phyloP scores from a whole-genome alignment of 305 asterid genomes.

The Plantago coronopus region DNA sequence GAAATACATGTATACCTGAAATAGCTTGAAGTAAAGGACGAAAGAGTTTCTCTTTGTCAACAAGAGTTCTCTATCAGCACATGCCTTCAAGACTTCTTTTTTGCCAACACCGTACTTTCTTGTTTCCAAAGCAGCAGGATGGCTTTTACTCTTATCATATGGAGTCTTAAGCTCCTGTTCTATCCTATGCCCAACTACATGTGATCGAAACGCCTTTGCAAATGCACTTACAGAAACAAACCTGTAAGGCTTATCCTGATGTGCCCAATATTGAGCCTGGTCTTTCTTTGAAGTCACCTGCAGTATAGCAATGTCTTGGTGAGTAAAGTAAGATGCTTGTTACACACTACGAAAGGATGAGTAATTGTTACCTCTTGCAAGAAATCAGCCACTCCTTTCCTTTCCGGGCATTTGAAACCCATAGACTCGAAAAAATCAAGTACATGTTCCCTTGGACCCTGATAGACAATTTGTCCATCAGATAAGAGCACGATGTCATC shows the following conservation, averaged over 20 bases:
- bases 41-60: conserved; percentile 77
- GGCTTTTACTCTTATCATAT: conserved; percentile 56
- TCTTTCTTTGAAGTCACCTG: conserved; percentile 85
- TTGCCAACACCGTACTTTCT: conserved; percentile 77
- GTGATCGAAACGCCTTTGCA: no score
- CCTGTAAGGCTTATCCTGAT: conserved; percentile 54
- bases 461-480: conserved; percentile 77
- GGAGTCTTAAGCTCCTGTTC: conserved; percentile 71
- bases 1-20: conserved; percentile 82
- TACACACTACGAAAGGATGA: no score
- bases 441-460: conserved; percentile 80
- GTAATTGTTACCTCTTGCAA: conserved; percentile 95
- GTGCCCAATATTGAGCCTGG: conserved; percentile 88
- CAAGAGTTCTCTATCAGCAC: conserved; percentile 81
- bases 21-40: conserved; percentile 73
- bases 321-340: no score
- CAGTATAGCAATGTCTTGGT: no score
- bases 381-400: conserved; percentile 92
- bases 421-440: conserved; percentile 74
- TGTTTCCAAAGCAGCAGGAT: conserved; percentile 91
- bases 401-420: conserved; percentile 88
- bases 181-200: no score
- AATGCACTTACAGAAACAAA: conserved; percentile 64
- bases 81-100: conserved; percentile 73
- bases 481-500: conserved; percentile 81